Conservation (phyloP, 208 protist genomes). For the Novymonas esmeraldas region DNA sequence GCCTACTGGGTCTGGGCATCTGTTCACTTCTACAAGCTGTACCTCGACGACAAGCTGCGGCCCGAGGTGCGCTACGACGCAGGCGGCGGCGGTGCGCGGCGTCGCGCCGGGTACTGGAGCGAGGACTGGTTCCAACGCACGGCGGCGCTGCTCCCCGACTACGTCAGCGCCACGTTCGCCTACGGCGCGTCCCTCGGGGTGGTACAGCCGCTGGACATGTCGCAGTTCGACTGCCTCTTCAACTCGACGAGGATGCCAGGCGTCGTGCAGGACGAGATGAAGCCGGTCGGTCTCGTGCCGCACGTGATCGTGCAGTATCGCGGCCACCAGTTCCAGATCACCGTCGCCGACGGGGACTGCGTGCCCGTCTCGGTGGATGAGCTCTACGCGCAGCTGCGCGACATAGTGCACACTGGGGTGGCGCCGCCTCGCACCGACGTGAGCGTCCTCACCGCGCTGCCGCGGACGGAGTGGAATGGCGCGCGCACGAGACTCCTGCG, state of each 20-base stretch:
- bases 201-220: slow-evolving; percentile 81
- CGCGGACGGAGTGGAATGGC: slow-evolving; percentile 68
- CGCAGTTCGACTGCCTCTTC: slow-evolving; percentile 81
- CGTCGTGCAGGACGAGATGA: slow-evolving; percentile 81
- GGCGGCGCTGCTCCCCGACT: slow-evolving; percentile 60
- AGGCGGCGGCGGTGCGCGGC: neutral
- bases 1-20: slow-evolving; percentile 75
- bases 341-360: slow-evolving; percentile 71
- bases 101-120: slow-evolving; percentile 52
- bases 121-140: slow-evolving; percentile 86
- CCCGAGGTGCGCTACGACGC: slow-evolving; percentile 61
- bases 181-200: slow-evolving; percentile 48
- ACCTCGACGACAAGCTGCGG: slow-evolving; percentile 68
- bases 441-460: slow-evolving; percentile 64
- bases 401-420: slow-evolving; percentile 53
- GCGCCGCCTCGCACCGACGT: slow-evolving; percentile 49
- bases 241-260: slow-evolving; percentile 82
- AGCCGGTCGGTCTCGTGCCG: slow-evolving; percentile 55
- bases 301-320: slow-evolving; percentile 81
- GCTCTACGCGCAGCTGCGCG: slow-evolving; percentile 77
- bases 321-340: slow-evolving; percentile 77
- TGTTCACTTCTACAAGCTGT: slow-evolving; percentile 75
- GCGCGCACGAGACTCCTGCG: slow-evolving; percentile 61
- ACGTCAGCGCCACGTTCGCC: slow-evolving; percentile 59
- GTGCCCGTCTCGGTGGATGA: slow-evolving; percentile 67